Evolutionary conservation across 2,329 filamentous ascomycete species (phyloP).

Genomic region (Calonectria leucothoes): DNA sequence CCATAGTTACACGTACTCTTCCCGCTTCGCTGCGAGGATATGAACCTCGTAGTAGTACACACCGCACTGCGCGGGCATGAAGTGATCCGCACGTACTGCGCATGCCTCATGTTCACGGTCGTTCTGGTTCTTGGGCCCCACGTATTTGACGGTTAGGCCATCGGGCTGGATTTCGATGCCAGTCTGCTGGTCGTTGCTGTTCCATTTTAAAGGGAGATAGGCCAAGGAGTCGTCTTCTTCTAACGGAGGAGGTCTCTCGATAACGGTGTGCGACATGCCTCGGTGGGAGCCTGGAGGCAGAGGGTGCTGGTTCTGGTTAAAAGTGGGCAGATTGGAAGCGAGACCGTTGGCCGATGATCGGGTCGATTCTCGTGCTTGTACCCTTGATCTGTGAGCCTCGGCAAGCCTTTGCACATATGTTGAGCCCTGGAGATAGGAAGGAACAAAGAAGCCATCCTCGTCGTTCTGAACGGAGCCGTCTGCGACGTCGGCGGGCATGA

Average conservation of each 20-base stretch:
- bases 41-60: slow-evolving; percentile 92
- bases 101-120: slow-evolving; percentile 80
- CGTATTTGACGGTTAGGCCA: slow-evolving; percentile 77
- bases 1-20: slow-evolving; percentile 61
- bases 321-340: slow-evolving; percentile 58
- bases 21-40: slow-evolving; percentile 61
- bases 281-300: slow-evolving; percentile 68
- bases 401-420: slow-evolving; percentile 82
- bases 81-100: slow-evolving; percentile 83
- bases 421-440: slow-evolving; percentile 84
- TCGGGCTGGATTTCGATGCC: slow-evolving; percentile 80
- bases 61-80: slow-evolving; percentile 89
- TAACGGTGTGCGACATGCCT: slow-evolving; percentile 85
- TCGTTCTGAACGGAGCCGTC: slow-evolving; percentile 41
- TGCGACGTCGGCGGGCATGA: slow-evolving; percentile 50
- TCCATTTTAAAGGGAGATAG: slow-evolving; percentile 86
- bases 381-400: slow-evolving; percentile 73
- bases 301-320: slow-evolving; percentile 50
- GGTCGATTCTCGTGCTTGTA: slow-evolving; percentile 61
- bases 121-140: slow-evolving; percentile 56
- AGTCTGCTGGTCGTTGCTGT: slow-evolving; percentile 77
- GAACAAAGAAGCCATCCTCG: slow-evolving; percentile 75
- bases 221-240: slow-evolving; percentile 70
- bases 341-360: slow-evolving; percentile 33
- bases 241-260: slow-evolving; percentile 75